These are phyloP conservation scores for Coemansia sp. DNA, from an alignment of 192 early-diverging fungal species.

Conservation along the genomic window DNA sequence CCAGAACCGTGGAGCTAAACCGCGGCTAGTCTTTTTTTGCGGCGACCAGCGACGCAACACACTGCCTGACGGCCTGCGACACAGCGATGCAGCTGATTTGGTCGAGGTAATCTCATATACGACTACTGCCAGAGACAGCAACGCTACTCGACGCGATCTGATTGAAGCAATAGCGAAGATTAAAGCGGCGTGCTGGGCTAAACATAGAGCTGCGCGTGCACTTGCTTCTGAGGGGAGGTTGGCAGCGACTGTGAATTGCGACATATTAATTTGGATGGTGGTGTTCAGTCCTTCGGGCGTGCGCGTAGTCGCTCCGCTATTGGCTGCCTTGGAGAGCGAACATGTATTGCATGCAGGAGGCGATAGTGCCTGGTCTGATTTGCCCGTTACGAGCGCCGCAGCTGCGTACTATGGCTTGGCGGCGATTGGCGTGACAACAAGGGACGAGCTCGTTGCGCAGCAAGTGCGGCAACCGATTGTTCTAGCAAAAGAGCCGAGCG, in stretches of 20 bases:
- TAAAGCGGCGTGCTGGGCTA: not conserved
- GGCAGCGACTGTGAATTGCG: not conserved
- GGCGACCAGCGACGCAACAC: conserved; percentile 47
- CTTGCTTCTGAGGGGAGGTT: not conserved
- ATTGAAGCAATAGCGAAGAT: conserved; percentile 11
- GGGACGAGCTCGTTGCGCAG: conserved; percentile 22
- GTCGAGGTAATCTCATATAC: conserved; percentile 28
- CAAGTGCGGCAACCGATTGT: not conserved
- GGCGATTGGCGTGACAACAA: conserved; percentile 43
- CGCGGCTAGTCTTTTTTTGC: conserved; percentile 39
- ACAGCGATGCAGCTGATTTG: conserved; percentile 28
- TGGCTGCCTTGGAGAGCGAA: conserved; percentile 10
- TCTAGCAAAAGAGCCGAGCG: conserved; percentile 21
- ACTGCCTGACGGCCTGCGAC: conserved; percentile 27
- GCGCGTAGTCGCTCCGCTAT: conserved; percentile 30
- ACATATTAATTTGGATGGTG: conserved; percentile 34
- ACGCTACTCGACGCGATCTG: conserved; percentile 11
- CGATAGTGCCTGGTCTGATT: not conserved
- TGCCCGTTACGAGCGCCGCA: not conserved
- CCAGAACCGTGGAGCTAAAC: not conserved
- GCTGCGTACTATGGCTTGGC: conserved; percentile 17
- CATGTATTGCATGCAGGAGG: not conserved
- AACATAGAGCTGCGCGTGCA: not conserved
- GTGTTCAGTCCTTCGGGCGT: conserved; percentile 53
- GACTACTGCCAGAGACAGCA: conserved; percentile 15